These are phyloP conservation scores for Diversispora epigaea DNA, from an alignment of 192 early-diverging fungal genomes.

Conservation along the genomic window DNA sequence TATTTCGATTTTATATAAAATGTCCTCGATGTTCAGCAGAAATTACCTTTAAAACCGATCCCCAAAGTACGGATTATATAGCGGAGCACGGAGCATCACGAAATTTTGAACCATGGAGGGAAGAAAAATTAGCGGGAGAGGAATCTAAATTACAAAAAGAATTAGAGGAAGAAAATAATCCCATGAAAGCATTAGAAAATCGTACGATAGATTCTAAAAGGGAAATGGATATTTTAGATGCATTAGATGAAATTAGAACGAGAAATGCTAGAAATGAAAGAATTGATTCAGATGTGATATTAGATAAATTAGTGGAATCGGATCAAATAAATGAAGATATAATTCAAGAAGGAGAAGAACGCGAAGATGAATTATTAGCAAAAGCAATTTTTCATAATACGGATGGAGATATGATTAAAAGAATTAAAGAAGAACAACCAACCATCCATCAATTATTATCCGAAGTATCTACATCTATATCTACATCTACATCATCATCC, in stretches of 20 bases:
- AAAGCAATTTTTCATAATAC: conserved; percentile 60
- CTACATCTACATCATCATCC: too few species aligned
- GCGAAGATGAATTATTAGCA: conserved; percentile 62
- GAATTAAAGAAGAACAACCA: conserved; percentile 51
- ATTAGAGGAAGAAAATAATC: conserved; percentile 86
- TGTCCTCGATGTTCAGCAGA: conserved; percentile 95
- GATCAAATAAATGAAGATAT: conserved; percentile 40
- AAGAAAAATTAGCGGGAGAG: conserved; percentile 59
- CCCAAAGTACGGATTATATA: conserved; percentile 91
- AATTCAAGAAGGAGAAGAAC: conserved; percentile 37
- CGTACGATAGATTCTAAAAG: conserved; percentile 89
- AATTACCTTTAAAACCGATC: conserved; percentile 98
- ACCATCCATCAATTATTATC: conserved; percentile 39
- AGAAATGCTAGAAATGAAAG: conserved; percentile 83
- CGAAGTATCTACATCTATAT: conserved; percentile 18
- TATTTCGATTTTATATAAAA: conserved; percentile 76
- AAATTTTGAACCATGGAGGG: conserved; percentile 95
- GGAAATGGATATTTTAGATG: conserved; percentile 98
- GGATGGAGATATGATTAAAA: conserved; percentile 66
- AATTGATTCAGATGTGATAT: conserved; percentile 63
- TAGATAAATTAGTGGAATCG: conserved; percentile 51
- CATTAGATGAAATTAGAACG: conserved; percentile 90
- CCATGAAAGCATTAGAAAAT: conserved; percentile 94
- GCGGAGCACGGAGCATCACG: conserved; percentile 89
- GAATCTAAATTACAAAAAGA: conserved; percentile 58